Evolutionary conservation across 495 filamentous ascomycete genomes (phyloP).

Genomic region (Ramalina intermedia): DNA sequence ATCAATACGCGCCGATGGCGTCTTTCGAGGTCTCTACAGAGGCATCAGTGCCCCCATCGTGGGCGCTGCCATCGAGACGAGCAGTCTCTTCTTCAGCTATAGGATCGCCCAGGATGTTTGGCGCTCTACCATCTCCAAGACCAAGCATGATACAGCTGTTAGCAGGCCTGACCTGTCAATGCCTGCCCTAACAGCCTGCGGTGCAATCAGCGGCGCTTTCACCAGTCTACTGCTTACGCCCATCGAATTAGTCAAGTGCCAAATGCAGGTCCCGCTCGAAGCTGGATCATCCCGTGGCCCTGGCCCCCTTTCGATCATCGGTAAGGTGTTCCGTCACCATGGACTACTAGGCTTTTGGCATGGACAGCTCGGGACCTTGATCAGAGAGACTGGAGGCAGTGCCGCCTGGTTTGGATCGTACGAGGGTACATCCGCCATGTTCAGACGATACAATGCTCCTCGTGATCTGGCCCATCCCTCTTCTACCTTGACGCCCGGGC

Average conservation of each 20-base stretch:
- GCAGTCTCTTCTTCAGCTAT: slow-evolving; percentile 83
- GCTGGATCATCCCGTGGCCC: slow-evolving; percentile 20
- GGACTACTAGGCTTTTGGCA: slow-evolving; percentile 85
- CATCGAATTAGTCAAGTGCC: slow-evolving; percentile 95
- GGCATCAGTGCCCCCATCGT: slow-evolving; percentile 84
- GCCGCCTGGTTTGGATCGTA: slow-evolving; percentile 94
- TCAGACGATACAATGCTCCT: slow-evolving; percentile 32
- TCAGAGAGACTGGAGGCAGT: slow-evolving; percentile 84
- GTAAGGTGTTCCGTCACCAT: slow-evolving; percentile 62
- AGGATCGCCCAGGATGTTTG: slow-evolving; percentile 54
- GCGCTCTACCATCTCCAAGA: slow-evolving; percentile 32
- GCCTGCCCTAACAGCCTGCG: slow-evolving; percentile 56
- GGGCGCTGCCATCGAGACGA: slow-evolving; percentile 88
- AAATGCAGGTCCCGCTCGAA: slow-evolving; percentile 67
- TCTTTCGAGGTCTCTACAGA: slow-evolving; percentile 69
- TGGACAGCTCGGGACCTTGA: slow-evolving; percentile 82
- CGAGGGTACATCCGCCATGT: slow-evolving; percentile 59
- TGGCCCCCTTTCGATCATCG: slow-evolving; percentile 48
- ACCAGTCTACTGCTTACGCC: slow-evolving; percentile 85
- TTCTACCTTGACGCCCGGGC: not conserved
- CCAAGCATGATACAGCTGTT: slow-evolving; percentile 21
- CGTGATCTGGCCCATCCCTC: not conserved
- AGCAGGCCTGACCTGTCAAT: slow-evolving; percentile 40
- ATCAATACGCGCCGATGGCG: slow-evolving; percentile 56
- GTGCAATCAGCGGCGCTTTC: slow-evolving; percentile 75